phyloP scores from a whole-genome alignment of 179 eudicot genomes.

The Beta macrorhiza region DNA sequence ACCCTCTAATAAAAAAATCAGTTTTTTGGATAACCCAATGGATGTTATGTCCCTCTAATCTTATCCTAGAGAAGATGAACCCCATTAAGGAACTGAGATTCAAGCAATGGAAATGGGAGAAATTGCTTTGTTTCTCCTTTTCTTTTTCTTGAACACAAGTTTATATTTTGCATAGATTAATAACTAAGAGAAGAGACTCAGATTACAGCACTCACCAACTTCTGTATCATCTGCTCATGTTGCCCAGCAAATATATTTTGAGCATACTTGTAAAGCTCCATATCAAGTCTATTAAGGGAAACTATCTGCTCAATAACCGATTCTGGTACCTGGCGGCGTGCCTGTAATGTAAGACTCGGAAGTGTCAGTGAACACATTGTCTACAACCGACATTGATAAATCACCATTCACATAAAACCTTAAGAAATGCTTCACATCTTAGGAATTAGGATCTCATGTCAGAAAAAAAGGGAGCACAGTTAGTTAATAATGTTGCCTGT shows the following conservation, averaged over 20 bases:
- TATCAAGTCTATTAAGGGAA: slow-evolving; percentile 73
- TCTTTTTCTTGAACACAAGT: neutral
- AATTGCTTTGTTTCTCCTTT: neutral
- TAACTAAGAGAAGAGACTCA: neutral
- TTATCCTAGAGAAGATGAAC: neutral
- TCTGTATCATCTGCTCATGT: slow-evolving; percentile 41
- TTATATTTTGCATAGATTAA: neutral
- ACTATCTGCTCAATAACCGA: slow-evolving; percentile 55
- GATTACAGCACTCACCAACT: slow-evolving; percentile 31
- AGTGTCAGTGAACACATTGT: slow-evolving; percentile 11
- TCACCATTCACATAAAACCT: neutral
- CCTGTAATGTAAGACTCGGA: slow-evolving; percentile 44
- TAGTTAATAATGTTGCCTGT: too few relatives aligned
- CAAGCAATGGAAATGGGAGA: neutral
- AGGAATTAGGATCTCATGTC: neutral
- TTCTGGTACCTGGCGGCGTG: slow-evolving; percentile 62
- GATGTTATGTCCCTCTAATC: neutral
- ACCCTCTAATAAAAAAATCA: neutral
- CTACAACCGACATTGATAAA: neutral
- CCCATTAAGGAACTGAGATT: neutral
- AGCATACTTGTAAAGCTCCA: slow-evolving; percentile 82
- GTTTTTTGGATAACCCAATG: neutral
- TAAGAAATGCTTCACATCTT: neutral
- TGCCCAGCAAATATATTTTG: slow-evolving; percentile 58
- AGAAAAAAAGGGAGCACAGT: neutral